phyloP scores from a whole-genome alignment of 2,329 filamentous ascomycete species.

The Dactylellina haptotyla region DNA sequence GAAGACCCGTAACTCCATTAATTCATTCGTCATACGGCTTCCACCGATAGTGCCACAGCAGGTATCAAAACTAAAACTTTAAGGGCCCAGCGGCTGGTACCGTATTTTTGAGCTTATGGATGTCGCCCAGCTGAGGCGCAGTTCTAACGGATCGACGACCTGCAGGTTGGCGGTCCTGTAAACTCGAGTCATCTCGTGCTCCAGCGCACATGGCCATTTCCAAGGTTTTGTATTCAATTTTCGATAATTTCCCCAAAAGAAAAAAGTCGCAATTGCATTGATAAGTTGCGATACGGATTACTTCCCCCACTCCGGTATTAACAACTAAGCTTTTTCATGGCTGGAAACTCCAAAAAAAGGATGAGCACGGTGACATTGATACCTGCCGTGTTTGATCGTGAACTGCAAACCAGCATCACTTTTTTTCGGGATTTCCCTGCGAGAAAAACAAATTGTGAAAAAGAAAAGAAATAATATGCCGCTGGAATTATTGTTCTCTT shows the following conservation, averaged over 20 bases:
- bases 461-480: constrained; percentile 18
- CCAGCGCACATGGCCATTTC: constrained; percentile 12
- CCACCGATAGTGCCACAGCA: too few species aligned
- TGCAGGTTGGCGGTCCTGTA: background rate
- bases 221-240: background rate
- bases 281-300: too few species aligned
- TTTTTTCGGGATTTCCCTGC: background rate
- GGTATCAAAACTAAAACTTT: background rate
- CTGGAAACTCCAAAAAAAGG: too few species aligned
- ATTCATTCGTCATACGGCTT: too few species aligned
- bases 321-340: background rate
- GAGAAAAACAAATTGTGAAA: background rate
- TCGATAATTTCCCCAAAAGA: background rate
- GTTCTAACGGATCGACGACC: constrained; percentile 5
- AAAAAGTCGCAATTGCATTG: background rate
- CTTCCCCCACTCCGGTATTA: too few species aligned
- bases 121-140: constrained; percentile 20
- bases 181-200: background rate
- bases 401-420: background rate
- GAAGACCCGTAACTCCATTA: too few species aligned
- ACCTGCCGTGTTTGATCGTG: constrained; percentile 1
- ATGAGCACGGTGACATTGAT: background rate
- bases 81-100: background rate
- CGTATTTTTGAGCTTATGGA: background rate
- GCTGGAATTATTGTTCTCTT: background rate